Conservation (phyloP, 345 rosid genomes). For the Lepidium africanum region DNA sequence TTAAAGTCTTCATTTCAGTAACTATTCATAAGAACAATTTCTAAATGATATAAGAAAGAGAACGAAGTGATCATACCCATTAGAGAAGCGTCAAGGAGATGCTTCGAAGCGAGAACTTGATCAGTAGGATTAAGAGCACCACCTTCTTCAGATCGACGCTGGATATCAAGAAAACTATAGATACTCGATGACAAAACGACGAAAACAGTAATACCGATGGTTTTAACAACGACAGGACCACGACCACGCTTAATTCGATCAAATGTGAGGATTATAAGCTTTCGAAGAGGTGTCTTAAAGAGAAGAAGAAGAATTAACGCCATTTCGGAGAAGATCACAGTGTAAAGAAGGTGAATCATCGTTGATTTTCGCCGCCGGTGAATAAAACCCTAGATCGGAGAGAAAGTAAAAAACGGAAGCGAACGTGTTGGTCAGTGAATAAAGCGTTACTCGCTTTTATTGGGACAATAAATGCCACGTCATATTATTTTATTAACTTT, state of each 20-base stretch:
- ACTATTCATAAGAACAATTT: background rate
- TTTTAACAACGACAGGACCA: conserved; percentile 69
- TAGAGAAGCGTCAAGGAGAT: conserved; percentile 81
- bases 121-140: conserved; percentile 72
- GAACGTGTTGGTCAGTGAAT: conserved; percentile 5
- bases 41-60: background rate
- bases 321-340: conserved; percentile 55
- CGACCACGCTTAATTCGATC: conserved; percentile 79
- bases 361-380: background rate
- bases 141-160: conserved; percentile 41
- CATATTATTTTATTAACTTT: too few relatives aligned
- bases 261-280: conserved; percentile 52
- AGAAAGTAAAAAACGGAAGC: background rate
- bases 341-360: conserved; percentile 74
- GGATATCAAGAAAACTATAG: conserved; percentile 52
- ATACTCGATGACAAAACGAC: conserved; percentile 54
- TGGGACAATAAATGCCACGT: too few relatives aligned
- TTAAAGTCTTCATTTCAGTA: background rate
- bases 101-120: conserved; percentile 60
- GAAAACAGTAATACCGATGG: conserved; percentile 52
- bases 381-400: conserved; percentile 22
- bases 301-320: conserved; percentile 52
- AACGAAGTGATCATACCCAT: conserved; percentile 40
- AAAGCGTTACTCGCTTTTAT: too few relatives aligned
- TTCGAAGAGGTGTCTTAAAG: conserved; percentile 73